phyloP scores from a whole-genome alignment of 2,329 filamentous ascomycete genomes.

The Shiraia sp. region DNA sequence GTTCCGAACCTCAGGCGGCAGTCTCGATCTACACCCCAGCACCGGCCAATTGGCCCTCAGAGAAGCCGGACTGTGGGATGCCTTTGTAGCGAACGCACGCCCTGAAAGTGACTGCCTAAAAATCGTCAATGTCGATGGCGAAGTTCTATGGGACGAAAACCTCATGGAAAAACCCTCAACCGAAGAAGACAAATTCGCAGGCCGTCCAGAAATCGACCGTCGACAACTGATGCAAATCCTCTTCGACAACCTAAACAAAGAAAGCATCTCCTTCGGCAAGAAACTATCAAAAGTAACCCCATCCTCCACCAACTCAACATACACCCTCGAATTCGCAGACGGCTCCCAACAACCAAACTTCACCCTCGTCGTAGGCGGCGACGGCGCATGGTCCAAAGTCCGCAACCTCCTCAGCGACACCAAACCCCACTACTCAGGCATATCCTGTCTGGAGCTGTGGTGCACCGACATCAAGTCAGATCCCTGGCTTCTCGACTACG shows the following conservation, averaged over 20 bases:
- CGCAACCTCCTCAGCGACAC: constrained; percentile 34
- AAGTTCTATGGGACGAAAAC: constrained; percentile 38
- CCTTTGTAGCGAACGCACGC: constrained; percentile 56
- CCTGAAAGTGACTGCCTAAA: constrained; percentile 58
- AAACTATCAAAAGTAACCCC: constrained; percentile 45
- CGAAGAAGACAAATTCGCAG: constrained; percentile 30
- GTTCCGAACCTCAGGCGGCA: constrained; percentile 41
- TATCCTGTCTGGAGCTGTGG: constrained; percentile 50
- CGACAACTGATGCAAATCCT: constrained; percentile 35
- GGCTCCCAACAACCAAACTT: constrained; percentile 40
- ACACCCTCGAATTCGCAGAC: constrained; percentile 39
- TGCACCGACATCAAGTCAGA: constrained; percentile 51
- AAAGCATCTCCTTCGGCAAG: constrained; percentile 34
- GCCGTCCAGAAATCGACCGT: constrained; percentile 58
- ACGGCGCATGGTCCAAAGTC: constrained; percentile 53
- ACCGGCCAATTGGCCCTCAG: constrained; percentile 58
- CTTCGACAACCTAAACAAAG: constrained; percentile 51
- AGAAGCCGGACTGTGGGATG: constrained; percentile 55
- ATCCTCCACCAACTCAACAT: background rate
- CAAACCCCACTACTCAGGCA: constrained; percentile 52
- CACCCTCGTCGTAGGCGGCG: constrained; percentile 53
- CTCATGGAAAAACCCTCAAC: constrained; percentile 40
- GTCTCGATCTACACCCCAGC: constrained; percentile 58
- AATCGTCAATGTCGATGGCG: constrained; percentile 47
- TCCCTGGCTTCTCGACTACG: constrained; percentile 47